phyloP scores from a whole-genome alignment of 352 stramenopile genomes.

The Globisporangium uncinulatum region DNA sequence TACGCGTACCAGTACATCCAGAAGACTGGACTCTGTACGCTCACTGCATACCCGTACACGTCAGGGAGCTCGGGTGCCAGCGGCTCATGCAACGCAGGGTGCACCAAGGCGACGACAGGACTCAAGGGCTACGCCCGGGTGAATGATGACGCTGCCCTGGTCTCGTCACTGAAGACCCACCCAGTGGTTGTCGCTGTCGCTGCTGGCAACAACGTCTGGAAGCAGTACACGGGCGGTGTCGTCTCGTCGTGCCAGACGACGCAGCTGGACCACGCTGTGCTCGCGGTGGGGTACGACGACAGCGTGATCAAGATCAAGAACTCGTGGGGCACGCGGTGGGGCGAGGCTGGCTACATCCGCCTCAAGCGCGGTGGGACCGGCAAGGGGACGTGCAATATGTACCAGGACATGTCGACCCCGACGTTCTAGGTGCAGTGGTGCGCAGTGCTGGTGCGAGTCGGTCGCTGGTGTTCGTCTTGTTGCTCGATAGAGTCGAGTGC shows the following conservation, averaged over 20 bases:
- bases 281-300: conserved; percentile 92
- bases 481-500: background rate
- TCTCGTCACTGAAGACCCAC: conserved; percentile 84
- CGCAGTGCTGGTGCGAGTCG: background rate
- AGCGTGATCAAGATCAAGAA: conserved; percentile 94
- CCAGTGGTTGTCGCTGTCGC: conserved; percentile 93
- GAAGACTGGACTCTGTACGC: conserved; percentile 57
- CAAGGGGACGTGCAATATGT: conserved; percentile 35
- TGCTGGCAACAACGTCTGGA: conserved; percentile 90
- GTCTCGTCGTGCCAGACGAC: conserved; percentile 65
- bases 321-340: conserved; percentile 92
- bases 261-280: conserved; percentile 94
- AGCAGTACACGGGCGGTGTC: conserved; percentile 94
- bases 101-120: conserved; percentile 12
- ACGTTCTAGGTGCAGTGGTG: conserved; percentile 12
- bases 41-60: background rate
- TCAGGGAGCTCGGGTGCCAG: background rate
- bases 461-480: background rate
- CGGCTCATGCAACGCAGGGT: conserved; percentile 10
- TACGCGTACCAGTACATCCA: conserved; percentile 91
- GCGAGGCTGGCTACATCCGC: conserved; percentile 90
- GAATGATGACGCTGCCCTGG: conserved; percentile 60
- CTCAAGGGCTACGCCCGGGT: conserved; percentile 30
- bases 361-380: conserved; percentile 43
- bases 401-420: conserved; percentile 21